Percentiles rank a stretch among this genome's conserved stretches.
Evolutionary conservation across 257 asterid genomes (phyloP).

Genomic region (Euphrasia confusa): DNA sequence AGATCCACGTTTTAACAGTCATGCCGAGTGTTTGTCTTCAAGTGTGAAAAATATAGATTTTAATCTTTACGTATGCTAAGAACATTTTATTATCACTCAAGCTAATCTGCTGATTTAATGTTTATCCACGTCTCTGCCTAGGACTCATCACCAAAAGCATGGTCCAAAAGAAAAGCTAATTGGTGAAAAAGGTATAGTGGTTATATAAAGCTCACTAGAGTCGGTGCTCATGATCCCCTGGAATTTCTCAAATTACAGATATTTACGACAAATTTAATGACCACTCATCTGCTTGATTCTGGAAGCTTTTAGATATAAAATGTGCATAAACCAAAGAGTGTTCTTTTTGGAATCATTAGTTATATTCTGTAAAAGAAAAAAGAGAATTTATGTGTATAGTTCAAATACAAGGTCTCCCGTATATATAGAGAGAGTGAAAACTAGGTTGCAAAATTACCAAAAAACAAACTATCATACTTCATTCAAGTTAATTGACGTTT

Average conservation of each 20-base stretch:
- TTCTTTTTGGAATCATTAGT: neutral
- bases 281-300: neutral
- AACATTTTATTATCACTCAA: conserved; percentile 1
- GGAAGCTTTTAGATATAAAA: neutral
- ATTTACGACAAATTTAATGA: neutral
- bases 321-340: neutral
- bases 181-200: neutral
- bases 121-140: conserved; percentile 1
- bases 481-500: neutral
- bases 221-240: conserved; percentile 2
- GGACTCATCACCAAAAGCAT: conserved; percentile 12
- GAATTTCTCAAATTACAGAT: neutral
- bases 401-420: neutral
- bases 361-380: neutral
- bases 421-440: neutral
- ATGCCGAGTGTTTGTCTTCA: neutral
- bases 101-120: neutral
- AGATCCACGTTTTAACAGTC: neutral
- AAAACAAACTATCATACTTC: too few relatives aligned
- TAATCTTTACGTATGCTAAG: conserved; percentile 1
- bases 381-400: too few relatives aligned
- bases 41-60: neutral
- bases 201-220: neutral
- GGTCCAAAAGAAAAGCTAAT: neutral
- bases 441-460: neutral